Conservation (phyloP, 352 stramenopile species). For the Aphanomyces invadans region DNA sequence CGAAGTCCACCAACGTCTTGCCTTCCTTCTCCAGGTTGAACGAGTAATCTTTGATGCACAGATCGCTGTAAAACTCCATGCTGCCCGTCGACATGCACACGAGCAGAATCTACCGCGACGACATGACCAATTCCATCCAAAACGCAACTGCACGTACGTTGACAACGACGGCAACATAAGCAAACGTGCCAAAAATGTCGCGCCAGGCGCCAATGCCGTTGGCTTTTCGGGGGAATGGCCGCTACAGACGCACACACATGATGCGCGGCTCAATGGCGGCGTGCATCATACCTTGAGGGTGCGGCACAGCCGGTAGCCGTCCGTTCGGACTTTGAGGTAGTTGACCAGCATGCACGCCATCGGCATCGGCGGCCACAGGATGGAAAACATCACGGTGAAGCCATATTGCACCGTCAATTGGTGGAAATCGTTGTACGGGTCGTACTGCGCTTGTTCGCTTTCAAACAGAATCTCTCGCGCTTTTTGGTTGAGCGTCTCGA, state of each 20-base stretch:
- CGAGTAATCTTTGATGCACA: conserved; percentile 46
- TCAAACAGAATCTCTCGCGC: conserved; percentile 63
- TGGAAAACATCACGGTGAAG: conserved; percentile 77
- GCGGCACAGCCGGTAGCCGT: conserved; percentile 58
- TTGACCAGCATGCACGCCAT: conserved; percentile 69
- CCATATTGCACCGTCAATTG: conserved; percentile 59
- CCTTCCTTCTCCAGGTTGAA: conserved; percentile 49
- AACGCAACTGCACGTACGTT: conserved; percentile 34
- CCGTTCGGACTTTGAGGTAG: conserved; percentile 51
- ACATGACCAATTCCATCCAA: too few species aligned
- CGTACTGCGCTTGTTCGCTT: conserved; percentile 60
- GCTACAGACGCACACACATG: conserved; percentile 25
- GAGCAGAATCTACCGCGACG: conserved; percentile 31
- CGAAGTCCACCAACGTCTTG: conserved; percentile 57
- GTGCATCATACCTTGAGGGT: conserved; percentile 35
- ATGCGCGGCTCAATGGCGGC: too few species aligned
- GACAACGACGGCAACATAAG: conserved; percentile 60
- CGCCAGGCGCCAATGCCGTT: conserved; percentile 73
- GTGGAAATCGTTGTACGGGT: conserved; percentile 73
- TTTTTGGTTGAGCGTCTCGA: conserved; percentile 22
- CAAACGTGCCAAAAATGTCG: conserved; percentile 45
- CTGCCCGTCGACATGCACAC: conserved; percentile 66
- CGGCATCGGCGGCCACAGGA: conserved; percentile 69
- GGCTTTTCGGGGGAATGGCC: conserved; percentile 52
- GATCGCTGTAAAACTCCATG: conserved; percentile 58